These are phyloP conservation scores for Juglanconis juglandina DNA, from an alignment of 2,329 filamentous ascomycete genomes.

Conservation along the genomic window DNA sequence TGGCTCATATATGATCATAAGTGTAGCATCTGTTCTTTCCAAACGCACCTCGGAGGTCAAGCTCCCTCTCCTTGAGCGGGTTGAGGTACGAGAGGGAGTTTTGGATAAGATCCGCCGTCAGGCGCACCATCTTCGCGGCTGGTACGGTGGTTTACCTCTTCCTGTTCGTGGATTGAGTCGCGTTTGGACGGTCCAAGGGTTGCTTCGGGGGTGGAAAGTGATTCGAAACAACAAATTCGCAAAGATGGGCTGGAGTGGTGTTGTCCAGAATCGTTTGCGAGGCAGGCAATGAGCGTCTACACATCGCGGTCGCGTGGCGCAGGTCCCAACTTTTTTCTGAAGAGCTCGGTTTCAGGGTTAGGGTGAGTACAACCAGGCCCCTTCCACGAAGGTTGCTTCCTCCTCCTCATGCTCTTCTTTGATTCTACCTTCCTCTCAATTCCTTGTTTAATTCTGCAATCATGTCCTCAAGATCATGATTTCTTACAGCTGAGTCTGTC, in stretches of 20 bases:
- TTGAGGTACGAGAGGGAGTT: conserved; percentile 97
- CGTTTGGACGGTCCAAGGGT: neutral
- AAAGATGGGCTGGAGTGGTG: neutral
- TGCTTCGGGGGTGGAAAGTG: neutral
- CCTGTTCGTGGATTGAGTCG: neutral
- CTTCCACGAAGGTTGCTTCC: too few relatives aligned
- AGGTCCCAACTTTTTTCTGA: conserved; percentile 6
- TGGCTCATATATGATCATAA: conserved; percentile 57
- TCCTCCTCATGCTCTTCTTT: too few relatives aligned
- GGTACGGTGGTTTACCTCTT: conserved; percentile 17
- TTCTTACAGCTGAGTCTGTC: too few relatives aligned
- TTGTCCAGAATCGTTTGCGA: neutral
- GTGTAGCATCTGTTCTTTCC: conserved; percentile 97
- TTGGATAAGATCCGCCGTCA: conserved; percentile 92
- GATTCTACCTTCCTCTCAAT: too few relatives aligned
- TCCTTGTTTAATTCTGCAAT: too few relatives aligned
- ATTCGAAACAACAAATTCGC: neutral
- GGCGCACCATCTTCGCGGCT: conserved; percentile 65
- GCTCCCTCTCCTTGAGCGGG: conserved; percentile 95
- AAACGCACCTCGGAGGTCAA: conserved; percentile 97
- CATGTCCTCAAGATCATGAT: too few relatives aligned
- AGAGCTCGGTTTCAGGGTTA: neutral
- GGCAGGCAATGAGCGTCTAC: neutral
- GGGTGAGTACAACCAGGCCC: neutral
- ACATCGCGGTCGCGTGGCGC: conserved; percentile 10